Percentiles rank a stretch among this genome's conserved stretches.
Evolutionary conservation across 805 yeast species (phyloP).

Genomic region (Myxozyma kluyveri): DNA sequence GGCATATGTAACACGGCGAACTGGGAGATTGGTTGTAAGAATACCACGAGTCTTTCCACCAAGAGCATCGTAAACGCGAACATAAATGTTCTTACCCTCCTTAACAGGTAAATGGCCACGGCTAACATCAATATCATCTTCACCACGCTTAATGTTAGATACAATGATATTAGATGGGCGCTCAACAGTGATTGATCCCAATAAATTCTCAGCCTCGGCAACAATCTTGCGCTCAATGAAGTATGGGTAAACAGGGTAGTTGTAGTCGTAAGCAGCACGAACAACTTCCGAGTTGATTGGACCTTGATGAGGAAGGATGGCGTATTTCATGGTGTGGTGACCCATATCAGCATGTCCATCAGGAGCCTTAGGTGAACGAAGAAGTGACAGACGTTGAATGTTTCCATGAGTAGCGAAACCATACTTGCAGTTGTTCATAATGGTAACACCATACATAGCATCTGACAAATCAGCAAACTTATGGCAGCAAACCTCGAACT

Average conservation of each 20-base stretch:
- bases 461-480: slow-evolving; percentile 91
- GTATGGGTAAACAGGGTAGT: slow-evolving; percentile 46
- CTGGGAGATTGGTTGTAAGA: slow-evolving; percentile 49
- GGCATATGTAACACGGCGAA: slow-evolving; percentile 52
- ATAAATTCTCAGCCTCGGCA: slow-evolving; percentile 32
- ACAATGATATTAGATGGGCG: slow-evolving; percentile 64
- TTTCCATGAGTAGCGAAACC: slow-evolving; percentile 96
- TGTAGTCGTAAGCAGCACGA: slow-evolving; percentile 74
- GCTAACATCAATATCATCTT: slow-evolving; percentile 59
- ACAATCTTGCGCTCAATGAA: slow-evolving; percentile 26
- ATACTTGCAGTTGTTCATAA: slow-evolving; percentile 80
- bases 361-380: slow-evolving; percentile 91
- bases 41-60: slow-evolving; percentile 71
- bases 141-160: slow-evolving; percentile 81
- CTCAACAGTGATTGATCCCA: slow-evolving; percentile 39
- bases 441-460: slow-evolving; percentile 77
- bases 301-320: slow-evolving; percentile 79
- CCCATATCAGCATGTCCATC: slow-evolving; percentile 97
- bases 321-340: slow-evolving; percentile 74
- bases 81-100: slow-evolving; percentile 51
- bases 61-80: slow-evolving; percentile 80
- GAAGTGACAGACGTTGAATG: slow-evolving; percentile 75
- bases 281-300: slow-evolving; percentile 59
- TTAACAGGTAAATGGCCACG: slow-evolving; percentile 44
- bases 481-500: slow-evolving; percentile 93